Conservation (phyloP, 352 stramenopile species). For the Phytophthora sp. region DNA sequence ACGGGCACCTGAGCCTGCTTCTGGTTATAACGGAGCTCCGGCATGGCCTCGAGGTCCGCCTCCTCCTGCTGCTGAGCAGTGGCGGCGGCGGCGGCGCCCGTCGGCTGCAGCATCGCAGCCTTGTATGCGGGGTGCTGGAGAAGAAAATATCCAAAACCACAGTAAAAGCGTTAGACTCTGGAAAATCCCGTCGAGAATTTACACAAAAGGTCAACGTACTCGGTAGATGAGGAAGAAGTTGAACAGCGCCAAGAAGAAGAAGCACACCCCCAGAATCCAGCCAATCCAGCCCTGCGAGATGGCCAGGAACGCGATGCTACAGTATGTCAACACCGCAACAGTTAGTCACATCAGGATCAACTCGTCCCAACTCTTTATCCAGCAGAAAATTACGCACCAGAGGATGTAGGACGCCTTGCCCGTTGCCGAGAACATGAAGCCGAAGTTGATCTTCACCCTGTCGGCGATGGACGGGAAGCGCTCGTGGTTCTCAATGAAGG, state of each 20-base stretch:
- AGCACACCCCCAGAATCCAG: conserved; percentile 74
- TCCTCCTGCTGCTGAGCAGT: conserved; percentile 58
- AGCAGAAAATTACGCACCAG: conserved; percentile 46
- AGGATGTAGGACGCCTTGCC: conserved; percentile 86
- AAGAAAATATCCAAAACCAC: conserved; percentile 1
- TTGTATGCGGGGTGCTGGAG: conserved; percentile 81
- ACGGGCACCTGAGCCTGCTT: conserved; percentile 39
- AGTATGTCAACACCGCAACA: conserved; percentile 4
- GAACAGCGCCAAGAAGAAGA: conserved; percentile 78
- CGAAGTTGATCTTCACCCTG: conserved; percentile 88
- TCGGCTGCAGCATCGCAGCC: conserved; percentile 69
- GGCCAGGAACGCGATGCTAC: conserved; percentile 79
- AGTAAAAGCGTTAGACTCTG: conserved; percentile 2
- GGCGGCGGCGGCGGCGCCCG: conserved; percentile 14
- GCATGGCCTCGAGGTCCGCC: conserved; percentile 74
- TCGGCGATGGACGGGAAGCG: conserved; percentile 78
- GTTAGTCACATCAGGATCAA: conserved; percentile 7
- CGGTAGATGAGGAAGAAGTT: conserved; percentile 90
- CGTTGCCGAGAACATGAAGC: conserved; percentile 89
- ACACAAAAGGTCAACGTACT: conserved; percentile 46
- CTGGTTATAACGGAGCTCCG: conserved; percentile 84
- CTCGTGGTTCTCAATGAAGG: conserved; percentile 88
- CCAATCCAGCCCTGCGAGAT: conserved; percentile 85
- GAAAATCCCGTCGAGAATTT: conserved; percentile 11
- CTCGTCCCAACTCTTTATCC: background rate